Base-by-base conservation (phyloP, 805 yeast species). In the Ogataea ramenticola region DNA sequence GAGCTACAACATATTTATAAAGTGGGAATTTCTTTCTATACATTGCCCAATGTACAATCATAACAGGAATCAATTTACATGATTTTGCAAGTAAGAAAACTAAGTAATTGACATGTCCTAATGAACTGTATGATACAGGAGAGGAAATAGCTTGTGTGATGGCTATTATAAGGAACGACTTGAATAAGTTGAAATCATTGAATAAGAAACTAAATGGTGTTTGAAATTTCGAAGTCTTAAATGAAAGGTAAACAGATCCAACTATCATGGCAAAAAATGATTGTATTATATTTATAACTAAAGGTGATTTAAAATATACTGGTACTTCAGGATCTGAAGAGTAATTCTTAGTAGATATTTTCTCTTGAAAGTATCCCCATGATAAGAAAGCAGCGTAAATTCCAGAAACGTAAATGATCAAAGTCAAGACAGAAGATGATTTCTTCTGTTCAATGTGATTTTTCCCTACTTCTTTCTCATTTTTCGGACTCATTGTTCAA, bases 311-410 rank as follows among this genome's bases (percentile, higher is more conserved):
- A 66, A 88, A 90, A 42, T 42, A 52, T 12, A 39, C 37, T 21
- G 40, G 41, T 10, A 67, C 70, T 26, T 68, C 72, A 15, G 62
- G 56, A 27, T 75, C 74, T 9, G 66, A 53, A 1, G 86, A 87
- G 63, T 89, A 88, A 12, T 85, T 76, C 39, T 80, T 81, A 1
- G 89, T 79, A 14, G 89, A 75, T 50, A 93, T 78, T 39, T 91
- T 80, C 61, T 93, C 99, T 58, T 93, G 98, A 12, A 93, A 75
- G 32, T 87, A 74, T 0, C 96, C 89, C 99, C 99, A 93, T 1
- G 91, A 74, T 24, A 93, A 66, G 55, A 93, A 93, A 40, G 96
- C 83, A 2, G 77, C 79, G 57, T 93, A 93, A 32, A 93, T 86
- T 0, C 97, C 97, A 9, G 53, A 39, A 1, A 70, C 65, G 45